Evolutionary conservation across 768 basidiomycete genomes (phyloP).

Genomic region (Mycena venus): DNA sequence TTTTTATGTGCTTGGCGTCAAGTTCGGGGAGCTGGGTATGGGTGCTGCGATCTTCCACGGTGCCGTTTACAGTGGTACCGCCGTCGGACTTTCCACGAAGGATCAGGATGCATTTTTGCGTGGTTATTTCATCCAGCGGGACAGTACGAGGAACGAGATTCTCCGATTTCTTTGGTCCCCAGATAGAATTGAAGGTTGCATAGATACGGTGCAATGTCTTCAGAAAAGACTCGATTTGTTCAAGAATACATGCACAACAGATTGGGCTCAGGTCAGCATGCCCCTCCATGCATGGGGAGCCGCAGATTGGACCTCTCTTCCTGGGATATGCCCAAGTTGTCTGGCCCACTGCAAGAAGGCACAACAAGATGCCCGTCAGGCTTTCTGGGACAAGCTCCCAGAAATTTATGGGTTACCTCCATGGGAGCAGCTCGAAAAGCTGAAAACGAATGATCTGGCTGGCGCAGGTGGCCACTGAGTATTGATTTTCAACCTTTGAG

Average conservation of each 20-base stretch:
- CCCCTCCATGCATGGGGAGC: neutral
- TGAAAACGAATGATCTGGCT: neutral
- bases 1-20: neutral
- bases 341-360: neutral
- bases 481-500: too few species aligned
- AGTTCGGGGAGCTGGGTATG: neutral
- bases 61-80: neutral
- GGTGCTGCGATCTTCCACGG: neutral
- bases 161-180: neutral
- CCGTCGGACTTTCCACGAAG: neutral
- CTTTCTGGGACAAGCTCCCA: constrained; percentile 12
- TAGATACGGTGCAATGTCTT: neutral
- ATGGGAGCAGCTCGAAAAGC: constrained; percentile 10
- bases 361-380: neutral
- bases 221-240: neutral
- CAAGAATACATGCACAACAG: neutral
- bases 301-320: neutral
- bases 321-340: neutral
- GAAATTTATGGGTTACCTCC: constrained; percentile 1
- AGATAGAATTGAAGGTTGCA: neutral
- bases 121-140: neutral
- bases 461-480: too few species aligned
- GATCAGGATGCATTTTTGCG: neutral
- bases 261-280: too few species aligned
- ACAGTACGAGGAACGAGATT: neutral